Base-by-base conservation (phyloP, 2,329 filamentous ascomycete genomes). In the Sclerotinia sclerotiorum region DNA sequence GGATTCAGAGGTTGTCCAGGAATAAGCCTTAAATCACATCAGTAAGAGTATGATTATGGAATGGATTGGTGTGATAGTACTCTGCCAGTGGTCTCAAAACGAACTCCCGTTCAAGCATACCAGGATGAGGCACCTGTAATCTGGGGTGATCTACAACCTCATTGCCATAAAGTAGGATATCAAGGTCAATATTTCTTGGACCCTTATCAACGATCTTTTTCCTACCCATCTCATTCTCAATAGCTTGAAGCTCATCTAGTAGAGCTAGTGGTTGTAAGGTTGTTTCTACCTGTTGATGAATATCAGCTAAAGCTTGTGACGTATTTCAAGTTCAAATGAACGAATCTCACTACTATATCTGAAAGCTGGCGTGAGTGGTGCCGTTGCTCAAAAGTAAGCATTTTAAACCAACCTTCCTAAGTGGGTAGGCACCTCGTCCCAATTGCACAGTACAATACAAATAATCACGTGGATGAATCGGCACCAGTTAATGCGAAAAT, bases 21-120 rank as follows among this genome's bases (percentile, higher is more conserved):
- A 56, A 87, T 83, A 68, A 90, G 82, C 73, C 85, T 87, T 70
- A 32, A 62, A 15, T 39, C 11, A 49, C 24, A 62, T 76, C 67
- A 75, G 70, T 58, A 61, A 15, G 13, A 24, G 67, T 55, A 64
- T 42, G n/a, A 32, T 66, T 6, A 21, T 15, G 15, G 15, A 58
- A 4, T 24, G 4, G 10, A 11, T 15, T 24, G 5, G 35, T 10
- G 7, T 42, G 10, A 35, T 75, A 85, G 75, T 81, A 92, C 89
- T 96, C 90, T 76, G 90, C 89, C 24, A 98, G 83, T 32, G 95
- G 95, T 24, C 92, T 87, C 15, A 99, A 85, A 51, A 99, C 95
- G 78, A 99, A 99, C 79, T 97, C 94, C 63, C 95, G 86, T 79
- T 99, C 95, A 2, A 90, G 81, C 82, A 99, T 97, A 55, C 92